A percentile compares a stretch with the other conserved stretches of the same genome.
These are phyloP conservation scores for Ogataea parapolymorpha DNA, from an alignment of 805 yeast species.

Conservation along the genomic window DNA sequence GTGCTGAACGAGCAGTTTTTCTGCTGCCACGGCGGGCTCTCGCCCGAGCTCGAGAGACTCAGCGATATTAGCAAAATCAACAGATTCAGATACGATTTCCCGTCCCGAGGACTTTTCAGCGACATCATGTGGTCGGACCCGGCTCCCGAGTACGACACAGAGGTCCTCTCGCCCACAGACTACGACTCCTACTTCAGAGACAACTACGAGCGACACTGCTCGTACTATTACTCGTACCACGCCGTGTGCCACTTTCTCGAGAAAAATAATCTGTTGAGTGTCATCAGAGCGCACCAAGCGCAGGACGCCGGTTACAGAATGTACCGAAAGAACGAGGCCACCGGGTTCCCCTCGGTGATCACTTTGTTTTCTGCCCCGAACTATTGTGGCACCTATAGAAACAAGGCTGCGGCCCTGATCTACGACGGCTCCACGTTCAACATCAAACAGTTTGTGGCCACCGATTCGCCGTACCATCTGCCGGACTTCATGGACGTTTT, in stretches of 20 bases:
- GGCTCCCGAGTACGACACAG: slow-evolving; percentile 73
- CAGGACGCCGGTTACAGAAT: slow-evolving; percentile 95
- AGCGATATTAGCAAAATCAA: slow-evolving; percentile 68
- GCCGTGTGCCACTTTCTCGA: slow-evolving; percentile 79
- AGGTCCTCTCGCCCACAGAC: slow-evolving; percentile 37
- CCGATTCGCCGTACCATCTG: slow-evolving; percentile 93
- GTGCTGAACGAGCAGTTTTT: slow-evolving; percentile 88
- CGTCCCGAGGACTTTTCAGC: slow-evolving; percentile 88
- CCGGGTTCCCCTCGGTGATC: slow-evolving; percentile 85
- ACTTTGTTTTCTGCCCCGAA: slow-evolving; percentile 95
- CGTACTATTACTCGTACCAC: slow-evolving; percentile 78
- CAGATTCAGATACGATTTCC: slow-evolving; percentile 80
- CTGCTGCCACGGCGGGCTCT: slow-evolving; percentile 94
- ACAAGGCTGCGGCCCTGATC: slow-evolving; percentile 90
- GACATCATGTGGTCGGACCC: slow-evolving; percentile 97
- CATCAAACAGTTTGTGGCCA: slow-evolving; percentile 84
- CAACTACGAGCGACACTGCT: slow-evolving; percentile 82
- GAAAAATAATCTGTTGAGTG: slow-evolving; percentile 69
- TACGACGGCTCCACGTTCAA: slow-evolving; percentile 92
- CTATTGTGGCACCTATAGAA: slow-evolving; percentile 84
- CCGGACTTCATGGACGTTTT: slow-evolving; percentile 97
- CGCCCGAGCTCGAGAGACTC: slow-evolving; percentile 72
- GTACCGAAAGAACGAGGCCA: slow-evolving; percentile 76
- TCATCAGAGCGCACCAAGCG: slow-evolving; percentile 95
- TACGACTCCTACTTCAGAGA: slow-evolving; percentile 49